These are phyloP conservation scores for Colletotrichum tofieldiae DNA, from an alignment of 2,329 filamentous ascomycete genomes.

Conservation along the genomic window DNA sequence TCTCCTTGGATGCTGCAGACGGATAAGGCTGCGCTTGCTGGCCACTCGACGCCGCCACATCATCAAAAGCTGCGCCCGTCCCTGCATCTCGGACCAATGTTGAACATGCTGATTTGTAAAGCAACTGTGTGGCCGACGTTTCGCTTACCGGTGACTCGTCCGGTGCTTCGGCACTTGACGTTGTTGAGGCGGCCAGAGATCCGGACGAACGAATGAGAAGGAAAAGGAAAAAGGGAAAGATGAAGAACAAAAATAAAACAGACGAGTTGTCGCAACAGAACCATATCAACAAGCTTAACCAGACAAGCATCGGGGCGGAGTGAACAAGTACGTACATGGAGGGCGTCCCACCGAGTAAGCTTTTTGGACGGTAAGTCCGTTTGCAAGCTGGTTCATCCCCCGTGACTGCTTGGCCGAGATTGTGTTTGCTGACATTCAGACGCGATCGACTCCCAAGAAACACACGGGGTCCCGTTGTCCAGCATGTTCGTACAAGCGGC, in stretches of 20 bases:
- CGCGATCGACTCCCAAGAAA: background rate
- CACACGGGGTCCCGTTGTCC: background rate
- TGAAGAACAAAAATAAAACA: too few relatives aligned
- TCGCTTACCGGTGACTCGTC: conserved; percentile 28
- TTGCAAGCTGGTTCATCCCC: conserved; percentile 6
- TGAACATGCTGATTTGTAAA: conserved; percentile 39
- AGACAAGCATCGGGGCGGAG: conserved; percentile 1
- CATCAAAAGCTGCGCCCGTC: conserved; percentile 31
- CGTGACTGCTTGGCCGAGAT: conserved; percentile 8
- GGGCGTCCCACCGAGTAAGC: conserved; percentile 3
- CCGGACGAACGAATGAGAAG: conserved; percentile 7
- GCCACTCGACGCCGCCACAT: conserved; percentile 36
- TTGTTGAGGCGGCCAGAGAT: background rate
- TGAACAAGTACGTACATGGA: background rate
- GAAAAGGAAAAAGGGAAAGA: background rate
- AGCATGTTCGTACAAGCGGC: conserved; percentile 11
- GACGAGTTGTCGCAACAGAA: background rate
- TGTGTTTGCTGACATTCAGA: background rate
- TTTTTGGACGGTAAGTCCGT: conserved; percentile 6
- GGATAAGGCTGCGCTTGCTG: conserved; percentile 41
- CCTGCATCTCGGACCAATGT: conserved; percentile 30
- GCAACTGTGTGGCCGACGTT: conserved; percentile 15
- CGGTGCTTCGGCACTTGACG: conserved; percentile 2
- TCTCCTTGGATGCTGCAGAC: conserved; percentile 27
- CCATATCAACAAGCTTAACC: conserved; percentile 4